Evolutionary conservation across 345 rosid species (phyloP), one percentile per base, ranked within the genome.

Genomic region (Aegle marmelos): DNA sequence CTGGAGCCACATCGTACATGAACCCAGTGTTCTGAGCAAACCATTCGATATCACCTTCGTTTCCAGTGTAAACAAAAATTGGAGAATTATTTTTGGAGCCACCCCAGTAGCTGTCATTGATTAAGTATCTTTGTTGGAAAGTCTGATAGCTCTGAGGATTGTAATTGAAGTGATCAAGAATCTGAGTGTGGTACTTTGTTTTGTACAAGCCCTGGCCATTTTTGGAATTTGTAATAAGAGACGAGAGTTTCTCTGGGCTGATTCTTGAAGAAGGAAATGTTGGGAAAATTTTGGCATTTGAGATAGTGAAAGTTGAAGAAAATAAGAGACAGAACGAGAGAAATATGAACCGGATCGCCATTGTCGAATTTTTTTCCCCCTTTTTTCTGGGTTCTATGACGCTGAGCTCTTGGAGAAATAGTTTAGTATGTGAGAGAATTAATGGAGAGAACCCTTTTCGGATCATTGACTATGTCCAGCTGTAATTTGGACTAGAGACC

Each of bases 1-100:
- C 54, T 0, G 91, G 91, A 0, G 92, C 92, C 21, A n/a, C 72
- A 19, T 89, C 91, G 59, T 75, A 84, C 89, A 91, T 79, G 79
- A 91, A 89, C 3, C 94, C 91, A 1, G 89, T 88, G 76, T 89
- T 91, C 14, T 88, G 87, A 0, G 92, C 83, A 57, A 89, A 89
- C 92, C 92, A 89, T 56, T 91, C 92, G 48, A 91, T 88, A 3
- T 83, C 83, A 10, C 91, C 92, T 88, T 89, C 92, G 45, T 89
- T 91, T 33, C 92, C 91, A 0, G 89, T 86, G 79, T 91, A 90
- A 31, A 90, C 83, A 61, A 90, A 89, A 65, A 90, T 89, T 7
- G 94, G 90, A 62, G 92, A 58, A 56, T 86, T 87, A 61, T 67
- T 59, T 0, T 39, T 25, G 3, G 88, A 48, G 21, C 94, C 89